Base-by-base conservation (phyloP, 306 rosid species). In the Trichosanthes truncata region DNA sequence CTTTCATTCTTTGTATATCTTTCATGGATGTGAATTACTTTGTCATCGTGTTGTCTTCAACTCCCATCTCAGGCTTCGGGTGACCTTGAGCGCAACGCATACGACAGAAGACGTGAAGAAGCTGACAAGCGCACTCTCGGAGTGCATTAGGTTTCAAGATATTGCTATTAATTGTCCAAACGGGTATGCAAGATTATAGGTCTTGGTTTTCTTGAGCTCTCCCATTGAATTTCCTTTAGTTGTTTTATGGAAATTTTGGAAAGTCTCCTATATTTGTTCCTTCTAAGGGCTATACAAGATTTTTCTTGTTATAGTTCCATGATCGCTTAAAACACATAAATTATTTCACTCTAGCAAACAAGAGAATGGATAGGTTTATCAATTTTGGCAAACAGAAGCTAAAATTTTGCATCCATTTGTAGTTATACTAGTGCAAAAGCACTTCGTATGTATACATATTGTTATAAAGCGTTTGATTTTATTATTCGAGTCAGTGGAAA, bases 21-120 rank as follows among this genome's bases (percentile, higher is more conserved):
- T 4, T 43, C 53, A 76, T 74, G 72, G 81, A 57, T 35, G 0
- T 38, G 25, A 69, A 10, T 45, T 11, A n/a, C 53, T 56, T 74
- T 59, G 29, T 46, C 69, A 25, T 52, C 69, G 20, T 12, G 8
- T 66, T 48, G 40, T 51, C 61, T 51, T 48, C n/a, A n/a, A 41
- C 61, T 21, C 63, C 21, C 21, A 59, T 57, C 20, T 11, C 68
- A 94, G 98, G 90, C 87, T 94, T 11, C 87, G 97, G 53, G 95
- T 94, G 74, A 90, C 98, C 21, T 82, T 94, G 76, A 78, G 90
- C 6, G 91, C 98, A 40, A 89, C 89, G 9, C 98, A 94, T 84
- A 92, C 97, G 3, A 85, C 85, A 81, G 84, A 87, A 57, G 97
- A 94, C 80, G 33, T 94, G 87, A 89, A 86, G 90, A 91, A 84